Base-by-base conservation (phyloP, 2,329 filamentous ascomycete genomes). In the Penicillium decumbens region DNA sequence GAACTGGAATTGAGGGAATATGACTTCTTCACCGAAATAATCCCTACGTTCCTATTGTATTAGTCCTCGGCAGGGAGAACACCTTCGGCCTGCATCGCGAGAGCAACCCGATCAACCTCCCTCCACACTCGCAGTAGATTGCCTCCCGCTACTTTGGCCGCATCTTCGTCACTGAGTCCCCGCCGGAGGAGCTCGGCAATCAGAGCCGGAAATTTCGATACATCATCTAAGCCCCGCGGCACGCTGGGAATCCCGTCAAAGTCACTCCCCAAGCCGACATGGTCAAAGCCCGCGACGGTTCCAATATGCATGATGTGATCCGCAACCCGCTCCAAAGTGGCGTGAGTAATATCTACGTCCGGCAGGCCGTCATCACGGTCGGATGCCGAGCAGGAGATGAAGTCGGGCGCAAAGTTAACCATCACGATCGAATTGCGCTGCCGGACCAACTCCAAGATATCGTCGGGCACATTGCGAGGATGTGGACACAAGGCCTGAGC, bases 201-300 rank as follows among this genome's bases (percentile, higher is more conserved):
- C 39, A 96, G 72, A 49, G 85, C 81, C 0, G 90, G 91, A 62
- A 86, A 95, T 65, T 88, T 89, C 42, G 84, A 83, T 6, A 95
- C 89, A 67, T 95, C 90, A 32, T 93, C 88, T 41, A 97, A 70
- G 0, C 91, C 92, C 46, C 74, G 66, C 0, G 91, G 89, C 4
- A 83, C 83, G 6, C 56, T 58, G 3, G 46, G 51, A 47, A 76
- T 75, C 1, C 83, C 92, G 66, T 96, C 91, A 66, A 91, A 96
- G 67, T 97, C 92, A 45, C 87, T 90, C 0, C 92, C 92, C 15
- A 96, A 71, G 0, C 91, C 92, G 13, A 96, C 89, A 65, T 95
- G 81, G 35, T 91, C 87, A 60, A 87, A 96, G 3, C 92, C 92
- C 52, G 95, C 89, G 28, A 86, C 72, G 40, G 87, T 76, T 2